Base-by-base conservation (phyloP, 176 grass and related monocot genomes). In the Metroxylon sagu region DNA sequence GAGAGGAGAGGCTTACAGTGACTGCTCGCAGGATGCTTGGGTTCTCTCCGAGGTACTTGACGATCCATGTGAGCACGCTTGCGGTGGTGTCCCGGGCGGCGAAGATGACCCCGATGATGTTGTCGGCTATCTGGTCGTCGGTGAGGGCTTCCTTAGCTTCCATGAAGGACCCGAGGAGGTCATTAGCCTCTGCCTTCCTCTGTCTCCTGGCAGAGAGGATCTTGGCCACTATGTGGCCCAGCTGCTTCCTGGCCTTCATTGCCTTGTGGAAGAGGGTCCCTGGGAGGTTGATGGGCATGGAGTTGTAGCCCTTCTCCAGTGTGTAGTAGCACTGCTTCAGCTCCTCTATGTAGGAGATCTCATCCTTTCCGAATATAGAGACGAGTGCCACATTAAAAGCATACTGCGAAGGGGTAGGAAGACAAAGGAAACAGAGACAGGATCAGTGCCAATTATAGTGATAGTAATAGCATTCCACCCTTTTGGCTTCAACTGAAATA, bases 301-400 rank as follows among this genome's bases (percentile, higher is more conserved):
- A 93, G 79, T 98, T 98, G 71, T 98, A 98, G 15, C 94, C 94
- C 17, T 98, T 93, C 75, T 98, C 94, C 53, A 98, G 88, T 0
- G 79, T 81, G 62, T 89, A 81, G 73, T 98, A 98, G 76, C 94
- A 93, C 76, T 72, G 82, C 81, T 89, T 98, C 56, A 98, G 79
- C 64, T 98, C 94, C 68, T 93, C 88, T 52, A 88, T 76, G 94
- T 88, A 74, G 1, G 29, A 76, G 62, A 89, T 85, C 94, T 93
- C 85, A 19, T 98, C 84, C 51, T 93, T 76, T 0, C 94, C 94
- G 48, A 98, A 98, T 74, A 98, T 89, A 21, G 94, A 98, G 52
- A 89, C 61, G 65, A 98, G 75, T 61, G 85, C 94, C 88, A 98
- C 94, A 77, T 98, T 93, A 63, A 89, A 86, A 23, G 94, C 68